Evolutionary conservation across 2,329 filamentous ascomycete species (phyloP), one percentile per base, ranked within the genome.

Genomic region (Colletotrichum plurivorum): DNA sequence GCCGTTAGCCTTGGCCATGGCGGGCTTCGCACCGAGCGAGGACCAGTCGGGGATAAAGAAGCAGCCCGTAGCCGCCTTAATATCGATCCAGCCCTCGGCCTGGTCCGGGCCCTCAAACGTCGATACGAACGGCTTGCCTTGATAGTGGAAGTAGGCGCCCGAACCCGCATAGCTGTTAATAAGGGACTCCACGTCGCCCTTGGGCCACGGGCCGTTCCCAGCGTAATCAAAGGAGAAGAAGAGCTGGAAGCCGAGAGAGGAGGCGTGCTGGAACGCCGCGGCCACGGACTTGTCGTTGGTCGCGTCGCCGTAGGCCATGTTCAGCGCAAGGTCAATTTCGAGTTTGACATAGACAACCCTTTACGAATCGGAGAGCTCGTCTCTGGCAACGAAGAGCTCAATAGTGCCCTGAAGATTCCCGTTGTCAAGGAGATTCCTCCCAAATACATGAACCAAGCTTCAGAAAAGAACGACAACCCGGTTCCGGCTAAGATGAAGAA

Each of bases 1-100:
- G 22, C 73, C 72, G 16, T 13, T 22, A 1, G 25, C 60, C 15
- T 31, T 43, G 2, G 25, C 46, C 22, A 67, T 36, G 36, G 77
- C 73, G 62, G 36, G 15, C 9, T 22, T 36, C 5, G 27, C 57
- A 76, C 73, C 7, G 3, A 81, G 71, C 25, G 78, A 80, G 0
- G 80, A 78, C 78, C 80, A 86, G 53, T 84, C 81, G 0, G 85
- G 85, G 0, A 87, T 78, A 63, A 84, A 81, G 71, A 82, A 82
- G 64, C 79, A 79, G 5, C 75, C 74, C 1, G 79, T 79, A 6
- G 73, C 71, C 16, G 73, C 69, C 64, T 83, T 85, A 73, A 85
- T 84, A 1, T 71, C 71, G 5, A 62, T 16, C 84, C 84, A 87
- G 71, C 86, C 84, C 1, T 75, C 71, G 8, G 77, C 77, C 9